A percentile compares a stretch with the other conserved stretches of the same genome.
Conservation (phyloP, 345 rosid species). For the Turnera subulata region DNA sequence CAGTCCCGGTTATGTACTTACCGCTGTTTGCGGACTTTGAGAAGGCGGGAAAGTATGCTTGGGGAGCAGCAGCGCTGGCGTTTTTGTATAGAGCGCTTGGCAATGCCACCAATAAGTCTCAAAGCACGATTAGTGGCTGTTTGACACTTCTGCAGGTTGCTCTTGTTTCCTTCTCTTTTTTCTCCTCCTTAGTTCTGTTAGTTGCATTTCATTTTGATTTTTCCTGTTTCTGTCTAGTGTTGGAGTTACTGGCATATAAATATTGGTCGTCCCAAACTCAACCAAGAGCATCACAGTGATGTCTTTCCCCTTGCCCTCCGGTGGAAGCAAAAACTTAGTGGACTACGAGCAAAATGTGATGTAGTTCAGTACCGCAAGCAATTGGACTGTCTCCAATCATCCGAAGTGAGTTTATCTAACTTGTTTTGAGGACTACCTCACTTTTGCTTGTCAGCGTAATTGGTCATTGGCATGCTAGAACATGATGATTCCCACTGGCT, state of each 20-base stretch:
- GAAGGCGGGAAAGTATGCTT: constrained; percentile 76
- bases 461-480: background rate
- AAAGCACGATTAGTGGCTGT: constrained; percentile 92
- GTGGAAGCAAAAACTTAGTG: constrained; percentile 95
- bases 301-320: constrained; percentile 78
- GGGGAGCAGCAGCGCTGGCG: constrained; percentile 94
- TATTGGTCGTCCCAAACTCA: constrained; percentile 83
- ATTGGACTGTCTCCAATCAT: constrained; percentile 69
- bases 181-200: background rate
- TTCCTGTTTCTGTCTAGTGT: constrained; percentile 44
- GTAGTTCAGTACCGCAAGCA: constrained; percentile 83
- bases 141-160: constrained; percentile 85
- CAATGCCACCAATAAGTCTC: constrained; percentile 87
- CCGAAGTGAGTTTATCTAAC: constrained; percentile 43
- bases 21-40: constrained; percentile 79
- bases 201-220: background rate
- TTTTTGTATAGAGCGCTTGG: constrained; percentile 97
- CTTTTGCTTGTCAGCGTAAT: background rate
- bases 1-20: too few relatives aligned
- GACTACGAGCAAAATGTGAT: constrained; percentile 80
- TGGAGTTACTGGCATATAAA: constrained; percentile 94
- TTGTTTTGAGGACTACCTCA: background rate
- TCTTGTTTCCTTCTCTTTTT: constrained; percentile 3
- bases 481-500: background rate
- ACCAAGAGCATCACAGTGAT: constrained; percentile 59